Base-by-base conservation (phyloP, 306 rosid genomes). In the Cicer pinnatifidum region DNA sequence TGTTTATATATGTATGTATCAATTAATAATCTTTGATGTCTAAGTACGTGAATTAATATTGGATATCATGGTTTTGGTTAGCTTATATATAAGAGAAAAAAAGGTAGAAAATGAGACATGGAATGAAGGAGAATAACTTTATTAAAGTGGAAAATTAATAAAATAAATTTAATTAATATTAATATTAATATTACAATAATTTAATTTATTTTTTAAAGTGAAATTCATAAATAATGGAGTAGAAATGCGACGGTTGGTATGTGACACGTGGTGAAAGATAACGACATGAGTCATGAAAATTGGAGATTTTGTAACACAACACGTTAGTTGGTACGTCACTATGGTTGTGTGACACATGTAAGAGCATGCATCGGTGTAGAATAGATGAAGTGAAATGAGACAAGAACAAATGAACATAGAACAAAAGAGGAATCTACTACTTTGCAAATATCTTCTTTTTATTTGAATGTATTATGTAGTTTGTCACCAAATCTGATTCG, bases 211-310 rank as follows among this genome's bases (percentile, higher is more conserved):
- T 20, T 1, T 20, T 1, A 20, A 20, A 20, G 23, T 20, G 23
- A 20, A 20, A 20, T 20, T 20, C 0, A 20, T 1, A 20, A 33
- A n/a, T 37, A 47, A 15, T 13, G 35, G 20, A 38, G 4, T 33
- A 33, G n/a, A 7, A 40, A 41, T 1, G 28, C 40, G 12, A 12
- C 11, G 11, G 45, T 35, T 43, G 51, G 61, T 74, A 65, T 47
- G 64, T 80, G 73, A 77, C 79, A 76, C 77, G 86, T 7, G 86
- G 67, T 15, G 72, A 57, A 56, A 41, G 10, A 1, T 11, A 58
- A 4, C 0, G 1, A 11, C 7, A 48, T 79, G 86, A 69, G 45
- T 79, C 81, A 72, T 44, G n/a, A 44, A 8, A 4, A 40, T 16
- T 59, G 59, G 35, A 9, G 75, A 66, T 40, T 66, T 60, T 11